A percentile compares a stretch with the other conserved stretches of the same genome.
Conservation (phyloP, 495 filamentous ascomycete genomes). For the Aspergillus sclerotiicarbonarius region DNA sequence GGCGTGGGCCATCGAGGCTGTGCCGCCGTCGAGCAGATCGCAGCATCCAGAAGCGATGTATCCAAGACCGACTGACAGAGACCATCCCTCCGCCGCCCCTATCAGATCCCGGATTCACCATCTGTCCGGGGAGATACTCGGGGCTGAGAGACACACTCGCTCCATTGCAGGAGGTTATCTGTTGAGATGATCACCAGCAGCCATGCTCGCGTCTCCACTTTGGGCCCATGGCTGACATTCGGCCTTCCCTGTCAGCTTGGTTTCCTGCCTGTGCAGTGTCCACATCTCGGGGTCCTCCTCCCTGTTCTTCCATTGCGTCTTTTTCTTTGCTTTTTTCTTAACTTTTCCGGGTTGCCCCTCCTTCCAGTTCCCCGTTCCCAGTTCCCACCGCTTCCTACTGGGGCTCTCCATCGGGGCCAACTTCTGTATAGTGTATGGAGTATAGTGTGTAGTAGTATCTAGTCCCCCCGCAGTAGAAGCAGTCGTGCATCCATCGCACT, state of each 20-base stretch:
- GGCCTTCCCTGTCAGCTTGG: background rate
- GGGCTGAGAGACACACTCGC: background rate
- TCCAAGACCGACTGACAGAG: too few relatives aligned
- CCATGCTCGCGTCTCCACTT: background rate
- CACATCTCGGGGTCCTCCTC: background rate
- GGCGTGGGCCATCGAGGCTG: slow-evolving; percentile 1
- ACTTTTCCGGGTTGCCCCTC: background rate
- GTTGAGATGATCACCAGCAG: background rate
- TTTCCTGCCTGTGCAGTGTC: background rate
- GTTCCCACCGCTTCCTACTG: background rate
- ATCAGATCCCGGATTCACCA: background rate
- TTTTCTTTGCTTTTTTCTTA: background rate
- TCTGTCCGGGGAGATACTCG: background rate
- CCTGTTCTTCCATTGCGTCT: background rate
- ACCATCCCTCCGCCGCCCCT: background rate
- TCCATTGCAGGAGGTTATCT: background rate
- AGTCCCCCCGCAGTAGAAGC: background rate
- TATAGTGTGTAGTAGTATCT: background rate
- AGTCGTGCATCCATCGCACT: background rate
- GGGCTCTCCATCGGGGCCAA: background rate
- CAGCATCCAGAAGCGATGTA: background rate
- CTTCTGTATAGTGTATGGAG: background rate
- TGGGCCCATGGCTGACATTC: background rate
- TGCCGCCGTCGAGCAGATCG: background rate
- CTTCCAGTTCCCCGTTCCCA: background rate